These are phyloP conservation scores for Cydonia oblonga DNA, from an alignment of 331 rosid genomes.

Conservation along the genomic window DNA sequence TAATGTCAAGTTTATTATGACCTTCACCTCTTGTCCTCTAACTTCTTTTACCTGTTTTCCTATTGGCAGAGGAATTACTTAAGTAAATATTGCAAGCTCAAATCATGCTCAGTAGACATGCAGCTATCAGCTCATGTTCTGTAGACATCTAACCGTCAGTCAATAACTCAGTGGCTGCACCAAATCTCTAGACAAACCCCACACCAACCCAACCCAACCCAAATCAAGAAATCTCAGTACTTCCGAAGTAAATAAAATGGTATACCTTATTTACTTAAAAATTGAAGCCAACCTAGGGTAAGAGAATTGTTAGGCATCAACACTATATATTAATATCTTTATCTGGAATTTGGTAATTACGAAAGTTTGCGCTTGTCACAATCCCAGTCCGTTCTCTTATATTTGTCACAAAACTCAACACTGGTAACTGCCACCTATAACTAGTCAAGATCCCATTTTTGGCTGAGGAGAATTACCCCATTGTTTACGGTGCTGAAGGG, in stretches of 20 bases:
- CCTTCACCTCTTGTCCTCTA: neutral
- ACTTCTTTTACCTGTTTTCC: neutral
- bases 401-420: neutral
- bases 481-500: neutral
- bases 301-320: neutral
- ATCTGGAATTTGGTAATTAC: no score
- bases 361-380: no score
- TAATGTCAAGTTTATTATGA: neutral
- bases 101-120: neutral
- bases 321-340: no score
- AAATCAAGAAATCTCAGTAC: neutral
- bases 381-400: neutral
- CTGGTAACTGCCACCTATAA: neutral
- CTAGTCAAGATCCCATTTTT: neutral
- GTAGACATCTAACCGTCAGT: neutral
- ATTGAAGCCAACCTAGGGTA: neutral
- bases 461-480: neutral
- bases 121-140: neutral
- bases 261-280: neutral
- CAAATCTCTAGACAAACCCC: neutral
- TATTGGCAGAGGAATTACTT: neutral
- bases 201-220: neutral
- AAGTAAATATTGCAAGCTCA: neutral
- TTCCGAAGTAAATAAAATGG: neutral
- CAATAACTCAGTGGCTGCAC: neutral